These are phyloP conservation scores for Metschnikowia chrysomelidarum DNA, from an alignment of 805 yeast species.

Conservation along the genomic window DNA sequence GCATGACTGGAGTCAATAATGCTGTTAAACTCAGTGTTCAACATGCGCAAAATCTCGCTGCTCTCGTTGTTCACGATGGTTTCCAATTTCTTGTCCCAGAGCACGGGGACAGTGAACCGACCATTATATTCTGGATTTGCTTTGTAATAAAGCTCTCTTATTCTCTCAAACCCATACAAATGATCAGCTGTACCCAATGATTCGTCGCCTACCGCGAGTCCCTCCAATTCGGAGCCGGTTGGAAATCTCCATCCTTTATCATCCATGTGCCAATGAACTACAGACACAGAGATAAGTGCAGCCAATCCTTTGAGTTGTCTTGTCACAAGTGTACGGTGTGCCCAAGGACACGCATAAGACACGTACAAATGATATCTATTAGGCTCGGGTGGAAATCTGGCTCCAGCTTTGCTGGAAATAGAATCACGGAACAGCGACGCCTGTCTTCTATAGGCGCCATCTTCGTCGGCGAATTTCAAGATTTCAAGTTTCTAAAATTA, in stretches of 20 bases:
- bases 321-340: slow-evolving; percentile 77
- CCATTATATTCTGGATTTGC: slow-evolving; percentile 76
- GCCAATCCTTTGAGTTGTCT: slow-evolving; percentile 69
- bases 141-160: slow-evolving; percentile 71
- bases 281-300: slow-evolving; percentile 60
- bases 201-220: slow-evolving; percentile 51
- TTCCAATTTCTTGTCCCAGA: slow-evolving; percentile 82
- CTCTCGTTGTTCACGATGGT: slow-evolving; percentile 93
- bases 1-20: slow-evolving; percentile 49
- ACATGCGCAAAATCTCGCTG: slow-evolving; percentile 81
- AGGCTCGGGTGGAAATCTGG: slow-evolving; percentile 69
- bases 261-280: slow-evolving; percentile 91
- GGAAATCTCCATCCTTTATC: slow-evolving; percentile 86
- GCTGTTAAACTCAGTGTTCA: slow-evolving; percentile 72
- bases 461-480: slow-evolving; percentile 47
- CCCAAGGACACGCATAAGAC: slow-evolving; percentile 94
- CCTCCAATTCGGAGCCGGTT: slow-evolving; percentile 40
- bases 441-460: slow-evolving; percentile 57
- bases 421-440: slow-evolving; percentile 59
- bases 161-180: slow-evolving; percentile 53
- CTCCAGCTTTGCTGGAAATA: slow-evolving; percentile 56
- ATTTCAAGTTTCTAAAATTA: slow-evolving; percentile 35
- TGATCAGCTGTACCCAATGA: slow-evolving; percentile 39
- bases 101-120: slow-evolving; percentile 87
- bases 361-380: slow-evolving; percentile 86